These are phyloP conservation scores for Blastocystis hominis DNA, from an alignment of 352 stramenopile species.

Conservation along the genomic window DNA sequence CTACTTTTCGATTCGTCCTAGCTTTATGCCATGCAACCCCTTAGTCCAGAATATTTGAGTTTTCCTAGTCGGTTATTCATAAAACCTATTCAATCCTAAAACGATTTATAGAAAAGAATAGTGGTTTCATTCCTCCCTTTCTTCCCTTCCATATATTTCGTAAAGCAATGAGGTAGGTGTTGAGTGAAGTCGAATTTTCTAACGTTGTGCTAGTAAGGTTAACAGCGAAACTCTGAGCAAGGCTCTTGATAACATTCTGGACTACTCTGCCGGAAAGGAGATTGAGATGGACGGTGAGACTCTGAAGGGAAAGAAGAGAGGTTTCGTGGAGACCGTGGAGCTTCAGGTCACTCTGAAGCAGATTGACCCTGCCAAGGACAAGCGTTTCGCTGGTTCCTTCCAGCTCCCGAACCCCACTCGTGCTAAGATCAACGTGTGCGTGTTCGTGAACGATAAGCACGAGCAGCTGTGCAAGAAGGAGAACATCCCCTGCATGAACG, in stretches of 20 bases:
- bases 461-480: conserved; percentile 94
- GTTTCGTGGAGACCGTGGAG: conserved; percentile 98
- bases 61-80: too few species aligned
- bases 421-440: conserved; percentile 88
- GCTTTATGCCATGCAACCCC: too few species aligned
- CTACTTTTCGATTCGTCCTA: not conserved
- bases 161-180: not conserved
- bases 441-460: conserved; percentile 95
- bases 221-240: conserved; percentile 88
- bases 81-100: not conserved
- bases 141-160: not conserved
- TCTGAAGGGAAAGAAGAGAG: conserved; percentile 96
- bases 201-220: conserved; percentile 73
- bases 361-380: conserved; percentile 99
- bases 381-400: conserved; percentile 98
- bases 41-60: not conserved
- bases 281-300: conserved; percentile 73
- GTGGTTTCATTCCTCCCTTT: not conserved
- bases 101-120: not conserved
- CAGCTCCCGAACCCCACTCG: conserved; percentile 86
- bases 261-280: conserved; percentile 77
- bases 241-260: conserved; percentile 86
- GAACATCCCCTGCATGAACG: conserved; percentile 90
- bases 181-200: not conserved
- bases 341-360: conserved; percentile 97